Evolutionary conservation across 179 eudicot genomes (phyloP).

Genomic region (Heliamphora pulchella): DNA sequence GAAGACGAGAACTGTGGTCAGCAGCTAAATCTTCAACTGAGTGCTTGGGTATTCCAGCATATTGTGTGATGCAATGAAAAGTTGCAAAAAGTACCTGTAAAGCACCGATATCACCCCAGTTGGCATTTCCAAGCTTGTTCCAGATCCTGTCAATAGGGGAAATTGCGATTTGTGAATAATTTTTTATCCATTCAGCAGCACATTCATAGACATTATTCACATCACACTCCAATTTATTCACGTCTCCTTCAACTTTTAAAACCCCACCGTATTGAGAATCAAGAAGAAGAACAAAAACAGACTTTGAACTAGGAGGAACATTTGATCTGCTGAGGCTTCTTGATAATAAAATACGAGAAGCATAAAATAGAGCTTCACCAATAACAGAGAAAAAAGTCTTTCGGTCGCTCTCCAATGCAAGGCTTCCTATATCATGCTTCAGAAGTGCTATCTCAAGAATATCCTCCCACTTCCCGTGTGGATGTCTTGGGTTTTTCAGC

Average conservation of each 20-base stretch:
- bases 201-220: conserved; percentile 62
- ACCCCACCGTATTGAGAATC: conserved; percentile 87
- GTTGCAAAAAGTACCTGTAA: conserved; percentile 84
- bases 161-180: conserved; percentile 48
- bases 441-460: conserved; percentile 69
- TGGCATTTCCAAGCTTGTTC: conserved; percentile 94
- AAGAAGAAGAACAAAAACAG: conserved; percentile 65
- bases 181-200: conserved; percentile 74
- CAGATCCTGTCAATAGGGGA: conserved; percentile 82
- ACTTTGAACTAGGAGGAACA: conserved; percentile 48
- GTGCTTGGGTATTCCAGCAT: conserved; percentile 63
- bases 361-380: conserved; percentile 75
- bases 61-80: conserved; percentile 58
- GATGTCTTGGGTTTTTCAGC: conserved; percentile 74
- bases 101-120: conserved; percentile 87
- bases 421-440: conserved; percentile 57
- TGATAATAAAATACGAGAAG: conserved; percentile 64
- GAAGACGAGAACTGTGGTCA: conserved; percentile 79
- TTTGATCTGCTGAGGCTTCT: conserved; percentile 71
- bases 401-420: conserved; percentile 39
- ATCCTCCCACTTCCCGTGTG: conserved; percentile 96
- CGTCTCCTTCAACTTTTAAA: conserved; percentile 82
- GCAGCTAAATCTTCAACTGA: conserved; percentile 86
- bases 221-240: conserved; percentile 62
- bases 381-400: conserved; percentile 50